Evolutionary conservation across 768 basidiomycete genomes (phyloP).

Genomic region (Pleurotus ostreatus): DNA sequence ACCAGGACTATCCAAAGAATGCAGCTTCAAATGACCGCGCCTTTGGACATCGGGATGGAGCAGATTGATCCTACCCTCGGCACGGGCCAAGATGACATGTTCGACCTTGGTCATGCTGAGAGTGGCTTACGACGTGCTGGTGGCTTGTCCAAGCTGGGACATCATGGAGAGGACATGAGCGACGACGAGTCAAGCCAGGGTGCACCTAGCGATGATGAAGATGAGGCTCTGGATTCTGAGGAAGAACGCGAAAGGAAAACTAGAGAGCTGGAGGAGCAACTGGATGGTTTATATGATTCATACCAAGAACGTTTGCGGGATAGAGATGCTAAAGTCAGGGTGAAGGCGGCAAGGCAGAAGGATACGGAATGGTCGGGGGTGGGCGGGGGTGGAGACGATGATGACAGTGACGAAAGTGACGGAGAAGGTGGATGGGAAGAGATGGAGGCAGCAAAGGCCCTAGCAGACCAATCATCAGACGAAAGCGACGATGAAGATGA

Average conservation of each 20-base stretch:
- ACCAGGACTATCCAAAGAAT: slow-evolving; percentile 86
- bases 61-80: slow-evolving; percentile 70
- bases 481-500: slow-evolving; percentile 44
- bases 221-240: slow-evolving; percentile 52
- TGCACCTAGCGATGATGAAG: slow-evolving; percentile 40
- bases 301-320: slow-evolving; percentile 80
- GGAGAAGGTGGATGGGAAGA: slow-evolving; percentile 71
- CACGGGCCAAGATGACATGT: slow-evolving; percentile 82
- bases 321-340: slow-evolving; percentile 84
- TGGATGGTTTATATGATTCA: slow-evolving; percentile 85
- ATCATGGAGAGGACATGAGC: slow-evolving; percentile 13
- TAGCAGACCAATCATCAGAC: slow-evolving; percentile 40
- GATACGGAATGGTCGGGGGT: slow-evolving; percentile 85
- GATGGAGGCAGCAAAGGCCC: slow-evolving; percentile 52
- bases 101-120: slow-evolving; percentile 73
- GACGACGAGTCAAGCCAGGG: slow-evolving; percentile 26
- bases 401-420: slow-evolving; percentile 38
- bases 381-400: slow-evolving; percentile 30
- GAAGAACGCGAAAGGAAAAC: slow-evolving; percentile 68
- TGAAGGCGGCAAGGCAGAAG: slow-evolving; percentile 69
- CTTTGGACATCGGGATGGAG: slow-evolving; percentile 92
- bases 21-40: slow-evolving; percentile 96
- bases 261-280: slow-evolving; percentile 69
- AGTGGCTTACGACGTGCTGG: slow-evolving; percentile 32
- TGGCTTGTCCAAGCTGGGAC: slow-evolving; percentile 29